Base-by-base conservation (phyloP, 2,329 filamentous ascomycete species). In the Metarhizium robertsii region DNA sequence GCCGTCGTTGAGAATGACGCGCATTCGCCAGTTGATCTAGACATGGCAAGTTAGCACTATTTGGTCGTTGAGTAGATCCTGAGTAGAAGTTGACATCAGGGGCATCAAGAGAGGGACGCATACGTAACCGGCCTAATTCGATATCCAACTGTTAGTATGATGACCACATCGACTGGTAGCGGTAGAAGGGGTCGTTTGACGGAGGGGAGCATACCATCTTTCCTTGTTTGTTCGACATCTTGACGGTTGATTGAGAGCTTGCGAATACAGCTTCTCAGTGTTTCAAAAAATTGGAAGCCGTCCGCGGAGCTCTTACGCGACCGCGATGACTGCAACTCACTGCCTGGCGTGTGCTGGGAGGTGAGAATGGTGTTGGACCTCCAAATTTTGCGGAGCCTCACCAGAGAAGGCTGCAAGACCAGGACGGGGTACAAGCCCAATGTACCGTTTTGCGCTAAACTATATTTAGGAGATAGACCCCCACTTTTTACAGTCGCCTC, bases 21-120 rank as follows among this genome's bases (percentile, higher is more conserved):
- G 87, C 92, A 99, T 97, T 75, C 92, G 90, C 80, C 95, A 97
- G 79, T 99, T 97, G 81, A 99, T 95, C 94, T 97, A 46, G 29
- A 48, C 50, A 10, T 13, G 13, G 40, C 6, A 25, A 6, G 50
- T 60, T 14, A 64, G 60, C 50, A 13, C 48, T 36, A 6, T 18
- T 45, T 45, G 8, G 7, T 8, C 20, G 11, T 30, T 25, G 25
- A 25, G 25, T 25, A 25, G 25, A 25, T 25, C 3, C 25, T 25
- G 25, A 25, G 25, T 25, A 25, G 25, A 52, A 25, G 25, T 25
- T 13, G 32, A 47, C 8, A 40, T 14, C 32, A 30, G 18, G 32
- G 18, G 7, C 2, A 40, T 52, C 48, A 46, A 36, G 71, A 71
- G 56, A 57, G 62, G 60, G 56, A 56, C 61, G 84, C 84, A 65